Evolutionary conservation across 2,329 filamentous ascomycete species (phyloP).

Genomic region (Knoxdaviesia proteae): DNA sequence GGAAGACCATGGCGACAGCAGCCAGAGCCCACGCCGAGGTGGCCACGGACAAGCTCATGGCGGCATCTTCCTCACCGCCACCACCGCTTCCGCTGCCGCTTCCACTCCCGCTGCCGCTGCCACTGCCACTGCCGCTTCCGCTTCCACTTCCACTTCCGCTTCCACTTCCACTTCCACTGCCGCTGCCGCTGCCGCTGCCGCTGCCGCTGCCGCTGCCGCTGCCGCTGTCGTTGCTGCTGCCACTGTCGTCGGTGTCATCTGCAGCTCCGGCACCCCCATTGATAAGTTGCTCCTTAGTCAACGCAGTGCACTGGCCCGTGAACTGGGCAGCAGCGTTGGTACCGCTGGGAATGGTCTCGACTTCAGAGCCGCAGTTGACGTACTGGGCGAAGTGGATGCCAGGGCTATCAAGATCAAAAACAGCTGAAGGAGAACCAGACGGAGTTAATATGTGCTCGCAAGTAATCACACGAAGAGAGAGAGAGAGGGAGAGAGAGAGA

Average conservation of each 20-base stretch:
- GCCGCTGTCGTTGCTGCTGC: conserved; percentile 4
- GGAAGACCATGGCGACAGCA: no score
- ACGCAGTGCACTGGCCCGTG: conserved; percentile 6
- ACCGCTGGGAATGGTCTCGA: conserved; percentile 8
- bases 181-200: conserved; percentile 4
- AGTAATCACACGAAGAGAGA: background rate
- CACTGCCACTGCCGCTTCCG: no score
- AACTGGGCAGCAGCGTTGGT: conserved; percentile 7
- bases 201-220: background rate
- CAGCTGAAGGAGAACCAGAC: conserved; percentile 3
- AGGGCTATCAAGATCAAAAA: conserved; percentile 9
- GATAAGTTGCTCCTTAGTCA: background rate
- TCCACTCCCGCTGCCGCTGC: no score
- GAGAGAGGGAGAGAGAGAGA: background rate
- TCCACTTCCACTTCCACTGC: no score
- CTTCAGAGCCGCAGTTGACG: conserved; percentile 9
- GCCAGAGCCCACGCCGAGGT: no score
- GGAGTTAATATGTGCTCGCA: background rate
- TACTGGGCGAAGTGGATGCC: conserved; percentile 10
- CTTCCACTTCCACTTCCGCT: no score
- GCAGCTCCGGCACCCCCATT: background rate
- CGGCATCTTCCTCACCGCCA: no score
- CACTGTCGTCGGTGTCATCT: conserved; percentile 1
- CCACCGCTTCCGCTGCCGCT: no score
- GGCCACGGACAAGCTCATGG: no score